phyloP scores from a whole-genome alignment of 1,284 basidiomycete genomes.

The Agaricales sp. region DNA sequence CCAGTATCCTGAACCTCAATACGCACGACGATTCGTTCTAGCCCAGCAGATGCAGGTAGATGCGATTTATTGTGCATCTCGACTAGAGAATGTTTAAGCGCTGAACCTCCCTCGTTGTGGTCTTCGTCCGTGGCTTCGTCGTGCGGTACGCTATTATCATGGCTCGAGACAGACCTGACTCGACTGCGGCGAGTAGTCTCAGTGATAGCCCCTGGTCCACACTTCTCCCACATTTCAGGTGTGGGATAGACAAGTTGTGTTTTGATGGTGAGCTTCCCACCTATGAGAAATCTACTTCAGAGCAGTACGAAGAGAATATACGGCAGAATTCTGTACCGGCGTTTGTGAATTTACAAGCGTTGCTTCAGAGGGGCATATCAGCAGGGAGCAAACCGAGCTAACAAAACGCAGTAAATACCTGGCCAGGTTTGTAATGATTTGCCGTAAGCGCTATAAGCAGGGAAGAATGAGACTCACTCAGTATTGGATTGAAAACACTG shows the following conservation, averaged over 20 bases:
- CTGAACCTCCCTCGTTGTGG: not conserved
- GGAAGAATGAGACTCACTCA: not conserved
- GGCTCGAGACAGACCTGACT: not conserved
- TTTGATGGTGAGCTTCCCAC: not conserved
- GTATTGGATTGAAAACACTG: not conserved
- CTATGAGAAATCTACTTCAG: not conserved
- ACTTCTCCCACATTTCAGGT: not conserved
- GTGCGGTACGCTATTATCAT: not conserved
- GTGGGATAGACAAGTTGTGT: not conserved
- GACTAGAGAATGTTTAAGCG: not conserved
- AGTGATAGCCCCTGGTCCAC: not conserved
- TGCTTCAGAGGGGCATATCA: conserved; percentile 20
- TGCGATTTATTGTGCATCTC: conserved; percentile 1
- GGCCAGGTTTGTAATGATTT: conserved; percentile 54
- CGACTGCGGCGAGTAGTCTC: not conserved
- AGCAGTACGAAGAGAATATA: not conserved
- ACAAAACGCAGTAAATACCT: too few relatives aligned
- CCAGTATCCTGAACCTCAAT: conserved; percentile 66
- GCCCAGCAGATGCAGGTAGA: conserved; percentile 7
- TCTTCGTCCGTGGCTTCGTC: not conserved
- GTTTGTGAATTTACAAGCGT: not conserved
- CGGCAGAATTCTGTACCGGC: not conserved
- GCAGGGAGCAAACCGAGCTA: not conserved
- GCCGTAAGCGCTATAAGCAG: conserved; percentile 45
- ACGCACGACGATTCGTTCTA: conserved; percentile 50